Evolutionary conservation across 2,329 filamentous ascomycete species (phyloP).

Genomic region (Pyricularia grisea): DNA sequence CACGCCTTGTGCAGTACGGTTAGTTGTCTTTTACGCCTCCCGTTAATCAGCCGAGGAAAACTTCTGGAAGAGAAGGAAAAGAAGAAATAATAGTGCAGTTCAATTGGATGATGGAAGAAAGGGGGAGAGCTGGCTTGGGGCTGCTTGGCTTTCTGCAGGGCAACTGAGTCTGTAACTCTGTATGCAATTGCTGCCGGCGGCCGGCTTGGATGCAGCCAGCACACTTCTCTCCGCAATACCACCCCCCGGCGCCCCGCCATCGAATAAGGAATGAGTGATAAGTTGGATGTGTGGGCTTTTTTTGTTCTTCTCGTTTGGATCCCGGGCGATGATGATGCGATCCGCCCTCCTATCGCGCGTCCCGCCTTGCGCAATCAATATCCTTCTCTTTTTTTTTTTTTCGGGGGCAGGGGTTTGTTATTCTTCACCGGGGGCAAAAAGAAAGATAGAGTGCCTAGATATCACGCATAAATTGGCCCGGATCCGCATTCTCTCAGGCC

Average conservation of each 20-base stretch:
- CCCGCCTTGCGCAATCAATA: not conserved
- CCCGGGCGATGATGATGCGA: not conserved
- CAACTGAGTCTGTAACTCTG: not conserved
- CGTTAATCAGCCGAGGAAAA: not conserved
- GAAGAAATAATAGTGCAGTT: not conserved
- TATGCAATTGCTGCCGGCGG: not conserved
- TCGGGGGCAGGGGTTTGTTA: not conserved
- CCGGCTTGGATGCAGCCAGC: not conserved
- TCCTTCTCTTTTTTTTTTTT: not conserved
- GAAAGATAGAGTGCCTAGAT: not conserved
- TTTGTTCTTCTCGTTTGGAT: not conserved
- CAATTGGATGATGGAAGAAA: not conserved
- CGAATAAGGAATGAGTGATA: not conserved
- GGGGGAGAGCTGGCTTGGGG: not conserved
- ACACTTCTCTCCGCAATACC: not conserved
- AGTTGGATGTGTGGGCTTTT: not conserved
- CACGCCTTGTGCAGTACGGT: not conserved
- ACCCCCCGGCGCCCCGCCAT: not conserved
- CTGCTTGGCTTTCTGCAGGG: not conserved
- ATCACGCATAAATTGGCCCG: not conserved
- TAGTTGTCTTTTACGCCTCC: not conserved
- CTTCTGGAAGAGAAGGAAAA: not conserved
- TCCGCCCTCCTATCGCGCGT: not conserved
- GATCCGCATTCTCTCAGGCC: not conserved
- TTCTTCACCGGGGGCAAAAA: not conserved